Evolutionary conservation across 1,139 yeast species (phyloP).

Genomic region (Komagataea norvegica): DNA sequence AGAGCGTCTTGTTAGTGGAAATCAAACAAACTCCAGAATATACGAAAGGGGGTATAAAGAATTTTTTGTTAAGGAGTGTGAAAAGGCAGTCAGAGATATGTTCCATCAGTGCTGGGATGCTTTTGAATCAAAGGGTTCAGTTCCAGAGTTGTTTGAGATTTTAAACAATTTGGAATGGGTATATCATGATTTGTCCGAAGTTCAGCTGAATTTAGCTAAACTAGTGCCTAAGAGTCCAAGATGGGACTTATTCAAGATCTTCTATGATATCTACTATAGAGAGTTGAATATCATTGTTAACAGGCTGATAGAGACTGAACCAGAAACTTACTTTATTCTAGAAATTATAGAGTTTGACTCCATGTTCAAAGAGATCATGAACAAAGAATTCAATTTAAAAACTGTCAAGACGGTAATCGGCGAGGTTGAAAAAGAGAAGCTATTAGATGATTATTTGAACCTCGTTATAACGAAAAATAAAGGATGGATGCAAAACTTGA

Average conservation of each 20-base stretch:
- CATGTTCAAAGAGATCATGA: constrained; percentile 51
- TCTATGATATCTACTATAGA: constrained; percentile 64
- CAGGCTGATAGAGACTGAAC: constrained; percentile 63
- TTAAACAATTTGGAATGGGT: constrained; percentile 78
- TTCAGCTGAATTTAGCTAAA: constrained; percentile 51
- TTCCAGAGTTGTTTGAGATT: constrained; percentile 42
- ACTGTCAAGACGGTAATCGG: constrained; percentile 56
- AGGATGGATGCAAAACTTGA: constrained; percentile 74
- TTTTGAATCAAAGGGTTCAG: constrained; percentile 42
- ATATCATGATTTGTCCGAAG: constrained; percentile 70
- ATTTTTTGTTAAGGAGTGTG: constrained; percentile 58
- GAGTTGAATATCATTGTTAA: constrained; percentile 61
- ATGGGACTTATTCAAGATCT: constrained; percentile 68
- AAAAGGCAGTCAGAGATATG: constrained; percentile 57
- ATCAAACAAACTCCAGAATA: constrained; percentile 37
- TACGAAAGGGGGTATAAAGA: constrained; percentile 58
- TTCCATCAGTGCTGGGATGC: constrained; percentile 63
- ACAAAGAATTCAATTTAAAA: constrained; percentile 40
- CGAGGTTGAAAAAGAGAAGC: constrained; percentile 57
- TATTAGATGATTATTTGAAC: constrained; percentile 66
- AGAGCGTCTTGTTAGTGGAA: constrained; percentile 34
- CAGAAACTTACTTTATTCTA: constrained; percentile 62
- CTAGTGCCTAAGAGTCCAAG: constrained; percentile 59
- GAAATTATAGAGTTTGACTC: constrained; percentile 71
- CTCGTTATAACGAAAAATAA: constrained; percentile 67